Percentiles rank a stretch among this genome's conserved stretches.
Conservation (phyloP, 257 asterid species). For the Solanum pinnatisectum region DNA sequence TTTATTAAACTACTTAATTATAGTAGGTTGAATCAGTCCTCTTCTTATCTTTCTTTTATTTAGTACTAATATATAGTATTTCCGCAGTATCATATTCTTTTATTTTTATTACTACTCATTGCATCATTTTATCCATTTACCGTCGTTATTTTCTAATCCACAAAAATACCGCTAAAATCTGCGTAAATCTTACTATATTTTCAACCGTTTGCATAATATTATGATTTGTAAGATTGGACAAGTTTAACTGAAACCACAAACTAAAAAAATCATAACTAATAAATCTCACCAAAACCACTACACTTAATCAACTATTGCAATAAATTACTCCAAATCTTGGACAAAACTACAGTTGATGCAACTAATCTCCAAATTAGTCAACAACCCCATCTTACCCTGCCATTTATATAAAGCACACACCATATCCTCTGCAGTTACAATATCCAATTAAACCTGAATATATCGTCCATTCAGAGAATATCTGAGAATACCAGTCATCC, state of each 20-base stretch:
- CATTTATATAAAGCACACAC: not conserved
- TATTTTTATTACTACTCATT: not conserved
- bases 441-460: not conserved
- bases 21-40: not conserved
- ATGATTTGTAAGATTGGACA: not conserved
- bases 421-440: not conserved
- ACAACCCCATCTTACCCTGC: slow-evolving; percentile 6
- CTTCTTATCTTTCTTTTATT: not conserved
- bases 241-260: not conserved
- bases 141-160: not conserved
- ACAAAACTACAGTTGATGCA: not conserved
- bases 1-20: no score
- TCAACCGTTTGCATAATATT: no score
- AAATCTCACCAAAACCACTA: not conserved
- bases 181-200: no score
- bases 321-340: not conserved
- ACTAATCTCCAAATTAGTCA: slow-evolving; percentile 22
- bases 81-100: not conserved
- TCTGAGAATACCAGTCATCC: not conserved
- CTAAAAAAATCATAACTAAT: not conserved
- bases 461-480: not conserved
- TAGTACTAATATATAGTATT: not conserved
- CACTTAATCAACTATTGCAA: not conserved
- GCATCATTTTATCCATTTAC: not conserved
- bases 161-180: not conserved